A percentile compares a stretch with the other conserved stretches of the same genome.
Conservation (phyloP, 169 alveolate genomes). For the Prorocentrum cordatum region DNA sequence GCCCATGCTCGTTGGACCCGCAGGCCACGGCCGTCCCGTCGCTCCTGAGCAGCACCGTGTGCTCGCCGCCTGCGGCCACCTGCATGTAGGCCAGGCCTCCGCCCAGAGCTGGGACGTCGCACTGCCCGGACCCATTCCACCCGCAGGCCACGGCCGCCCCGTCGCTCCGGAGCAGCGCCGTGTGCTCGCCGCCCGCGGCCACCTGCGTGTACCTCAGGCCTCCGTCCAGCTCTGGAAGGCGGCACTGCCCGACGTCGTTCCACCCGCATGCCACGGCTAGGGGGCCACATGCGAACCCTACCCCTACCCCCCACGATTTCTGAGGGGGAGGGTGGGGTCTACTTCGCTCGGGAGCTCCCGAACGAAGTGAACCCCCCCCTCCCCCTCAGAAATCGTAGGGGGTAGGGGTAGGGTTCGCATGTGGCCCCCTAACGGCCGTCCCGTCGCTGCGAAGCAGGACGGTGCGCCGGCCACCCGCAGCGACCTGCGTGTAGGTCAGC, state of each 20-base stretch:
- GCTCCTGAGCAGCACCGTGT: neutral
- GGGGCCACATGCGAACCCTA: no score
- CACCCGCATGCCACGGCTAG: no score
- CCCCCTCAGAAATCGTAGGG: no score
- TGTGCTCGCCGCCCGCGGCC: neutral
- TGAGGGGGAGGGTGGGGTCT: no score
- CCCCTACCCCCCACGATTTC: no score
- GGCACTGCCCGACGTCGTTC: no score
- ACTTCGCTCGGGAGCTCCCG: no score
- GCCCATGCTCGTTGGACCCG: neutral
- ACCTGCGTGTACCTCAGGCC: neutral
- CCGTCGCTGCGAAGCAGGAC: conserved; percentile 1
- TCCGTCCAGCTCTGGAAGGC: neutral
- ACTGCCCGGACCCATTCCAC: neutral
- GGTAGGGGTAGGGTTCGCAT: no score
- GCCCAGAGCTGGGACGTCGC: neutral
- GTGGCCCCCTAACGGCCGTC: neutral
- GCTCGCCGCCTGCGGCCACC: neutral
- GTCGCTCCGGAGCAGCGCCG: neutral
- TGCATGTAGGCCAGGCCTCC: neutral
- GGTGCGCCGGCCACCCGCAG: neutral
- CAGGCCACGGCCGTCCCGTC: conserved; percentile 7
- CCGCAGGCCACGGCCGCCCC: conserved; percentile 10
- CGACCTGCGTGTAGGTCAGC: neutral
- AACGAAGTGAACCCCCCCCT: no score